Base-by-base conservation (phyloP, 2,329 filamentous ascomycete genomes). In the Cadophora sp. region DNA sequence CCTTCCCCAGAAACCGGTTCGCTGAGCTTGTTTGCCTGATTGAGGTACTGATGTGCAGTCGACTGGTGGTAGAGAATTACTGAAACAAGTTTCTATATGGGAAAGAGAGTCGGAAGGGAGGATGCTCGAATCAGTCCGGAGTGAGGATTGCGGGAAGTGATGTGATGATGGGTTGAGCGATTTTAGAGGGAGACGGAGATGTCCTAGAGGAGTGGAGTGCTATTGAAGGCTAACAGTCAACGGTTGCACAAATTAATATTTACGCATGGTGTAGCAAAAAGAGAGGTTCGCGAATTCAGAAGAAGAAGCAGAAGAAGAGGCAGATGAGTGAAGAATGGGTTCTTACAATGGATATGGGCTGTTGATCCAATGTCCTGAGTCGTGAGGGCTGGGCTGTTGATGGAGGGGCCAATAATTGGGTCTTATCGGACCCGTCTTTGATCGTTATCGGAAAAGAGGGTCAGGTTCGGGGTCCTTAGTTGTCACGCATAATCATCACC, bases 401-500 rank as follows among this genome's bases (percentile, higher is more conserved):
- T 43, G 34, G 27, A 46, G 40, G 19, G 40, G 59, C 37, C 26
- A 31, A 46, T 62, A 22, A 62, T n/a, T 48, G 43, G 40, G 40
- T 40, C 40, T 48, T 62, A 62, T 48, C 43, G 27, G 26, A 27
- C 37, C n/a, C 4, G 22, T 60, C 31, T 34, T 16, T 22, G 12
- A 62, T 62, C 59, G 40, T 62, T 62, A 62, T 62, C 59, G 56
- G 8, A n/a, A 48, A 48, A 46, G 55, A 14, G 40, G 43, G 24
- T 48, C 24, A 48, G 59, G 22, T n/a, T 46, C 37, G n/a, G 43
- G 37, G 40, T 62, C 40, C 55, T 59, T 40, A n/a, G 19, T 12
- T 40, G 31, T 59, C 59, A 62, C 59, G 59, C 59, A 31, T 34
- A n/a, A 29, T 31, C 37, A 62, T 62, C 59, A 62, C 59, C 59